These are phyloP conservation scores for Lagenidium sp. DNA, from an alignment of 352 stramenopile genomes.

Conservation along the genomic window DNA sequence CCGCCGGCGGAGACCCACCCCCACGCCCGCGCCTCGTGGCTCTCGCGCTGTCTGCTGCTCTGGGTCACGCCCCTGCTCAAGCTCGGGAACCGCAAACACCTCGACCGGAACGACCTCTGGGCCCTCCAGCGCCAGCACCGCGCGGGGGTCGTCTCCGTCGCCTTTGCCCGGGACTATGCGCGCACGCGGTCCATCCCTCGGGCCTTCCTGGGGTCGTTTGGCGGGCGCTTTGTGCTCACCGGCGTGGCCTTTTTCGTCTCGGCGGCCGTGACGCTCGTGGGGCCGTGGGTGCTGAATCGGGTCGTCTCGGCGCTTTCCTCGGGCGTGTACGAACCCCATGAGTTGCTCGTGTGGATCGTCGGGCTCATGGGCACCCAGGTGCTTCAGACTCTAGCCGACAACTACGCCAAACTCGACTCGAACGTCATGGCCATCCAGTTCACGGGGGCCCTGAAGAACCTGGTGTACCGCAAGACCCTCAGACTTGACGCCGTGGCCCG, in stretches of 20 bases:
- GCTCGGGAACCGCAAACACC: constrained; percentile 32
- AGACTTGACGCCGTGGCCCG: constrained; percentile 24
- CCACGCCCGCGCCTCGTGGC: constrained; percentile 8
- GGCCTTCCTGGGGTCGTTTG: constrained; percentile 20
- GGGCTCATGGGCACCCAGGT: constrained; percentile 30
- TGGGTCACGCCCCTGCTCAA: constrained; percentile 46
- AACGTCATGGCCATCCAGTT: constrained; percentile 40
- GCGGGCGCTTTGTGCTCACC: constrained; percentile 18
- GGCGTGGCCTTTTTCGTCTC: constrained; percentile 27
- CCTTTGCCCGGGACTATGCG: constrained; percentile 17
- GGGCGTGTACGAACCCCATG: constrained; percentile 9
- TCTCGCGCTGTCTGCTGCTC: constrained; percentile 26
- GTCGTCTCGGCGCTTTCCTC: constrained; percentile 21
- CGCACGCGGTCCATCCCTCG: constrained; percentile 21
- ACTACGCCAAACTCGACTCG: constrained; percentile 25
- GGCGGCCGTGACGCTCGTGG: constrained; percentile 32
- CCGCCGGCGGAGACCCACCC: constrained; percentile 2
- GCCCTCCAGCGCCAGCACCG: constrained; percentile 18
- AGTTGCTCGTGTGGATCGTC: constrained; percentile 18
- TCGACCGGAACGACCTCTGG: constrained; percentile 34
- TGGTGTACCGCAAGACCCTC: constrained; percentile 37
- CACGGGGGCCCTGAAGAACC: constrained; percentile 27
- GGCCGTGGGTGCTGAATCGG: constrained; percentile 21
- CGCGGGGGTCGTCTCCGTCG: constrained; percentile 12
- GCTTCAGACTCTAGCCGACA: constrained; percentile 31